Conservation (phyloP, 2,329 filamentous ascomycete genomes). For the Mycosphaerella sp. region DNA sequence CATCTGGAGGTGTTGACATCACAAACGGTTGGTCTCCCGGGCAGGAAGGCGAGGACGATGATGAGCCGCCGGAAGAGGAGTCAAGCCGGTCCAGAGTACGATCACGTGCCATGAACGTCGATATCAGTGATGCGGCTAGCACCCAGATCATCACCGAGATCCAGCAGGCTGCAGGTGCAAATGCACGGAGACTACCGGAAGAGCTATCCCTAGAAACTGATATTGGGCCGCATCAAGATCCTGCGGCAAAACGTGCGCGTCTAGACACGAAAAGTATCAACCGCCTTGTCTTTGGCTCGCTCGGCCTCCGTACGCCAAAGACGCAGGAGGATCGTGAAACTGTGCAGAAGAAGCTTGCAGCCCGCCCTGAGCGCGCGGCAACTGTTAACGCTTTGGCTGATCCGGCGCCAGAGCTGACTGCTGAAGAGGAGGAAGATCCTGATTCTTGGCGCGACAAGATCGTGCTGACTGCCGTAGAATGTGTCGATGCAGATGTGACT, state of each 20-base stretch:
- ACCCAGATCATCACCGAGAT: slow-evolving; percentile 10
- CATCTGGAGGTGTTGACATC: slow-evolving; percentile 16
- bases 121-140: neutral
- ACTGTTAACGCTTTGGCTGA: slow-evolving; percentile 27
- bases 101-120: neutral
- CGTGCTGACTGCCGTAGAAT: slow-evolving; percentile 73
- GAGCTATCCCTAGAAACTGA: neutral
- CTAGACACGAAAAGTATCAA: slow-evolving; percentile 58
- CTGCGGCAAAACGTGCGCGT: slow-evolving; percentile 34
- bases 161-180: slow-evolving; percentile 19
- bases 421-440: slow-evolving; percentile 41
- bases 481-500: slow-evolving; percentile 61
- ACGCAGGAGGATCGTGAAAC: slow-evolving; percentile 62
- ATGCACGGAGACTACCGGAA: neutral
- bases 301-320: slow-evolving; percentile 64
- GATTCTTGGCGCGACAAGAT: slow-evolving; percentile 71
- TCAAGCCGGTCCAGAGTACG: slow-evolving; percentile 1
- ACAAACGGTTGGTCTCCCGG: neutral
- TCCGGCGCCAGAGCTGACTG: neutral
- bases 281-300: slow-evolving; percentile 64
- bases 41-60: neutral
- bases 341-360: slow-evolving; percentile 50
- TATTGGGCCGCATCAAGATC: slow-evolving; percentile 1
- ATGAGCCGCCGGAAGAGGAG: slow-evolving; percentile 10
- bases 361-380: slow-evolving; percentile 10